Evolutionary conservation across 2,329 filamentous ascomycete genomes (phyloP), one percentile per base, ranked within the genome.

Genomic region (Microsporum audouinii): DNA sequence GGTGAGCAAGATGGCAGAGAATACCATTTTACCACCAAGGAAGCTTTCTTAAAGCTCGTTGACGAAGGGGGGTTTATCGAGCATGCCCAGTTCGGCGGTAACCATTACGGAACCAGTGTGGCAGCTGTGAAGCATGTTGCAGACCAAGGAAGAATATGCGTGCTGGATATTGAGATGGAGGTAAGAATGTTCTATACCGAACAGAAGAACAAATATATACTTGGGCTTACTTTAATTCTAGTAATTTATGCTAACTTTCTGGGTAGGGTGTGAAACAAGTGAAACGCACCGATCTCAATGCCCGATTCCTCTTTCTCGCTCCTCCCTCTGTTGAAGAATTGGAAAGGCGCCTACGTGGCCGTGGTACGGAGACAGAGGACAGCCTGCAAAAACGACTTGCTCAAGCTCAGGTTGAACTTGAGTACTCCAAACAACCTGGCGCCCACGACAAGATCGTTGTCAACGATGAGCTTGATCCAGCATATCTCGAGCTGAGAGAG

Each of bases 151-250:
- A 82, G 81, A 69, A 84, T 91, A 47, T 92, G 91, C 64, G 85
- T 96, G 56, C 78, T 96, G 67, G 92, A 97, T 73, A 97, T 96
- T 71, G 92, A 96, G 80, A 96, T 96, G 89, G 91, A 96, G 83
- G 86, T 87, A 72, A 56, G 41, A 6, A 43, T 31, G 23, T 2
- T 17, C 8, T n/a, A 14, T n/a, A 29, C 27, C 36, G 17, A 23
- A 41, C 29, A 5, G 56, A 41, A 45, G 14, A 6, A 34, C 36
- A 2, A 8, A 27, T n/a, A 23, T 6, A n/a, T 17, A 17, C 23
- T 8, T 45, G 2, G 36, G 7, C 34, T 14, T 29, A 31, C 29
- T 49, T 36, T 36, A 5, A 17, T 33, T 49, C 43, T 59, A 36
- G 33, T n/a, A 7, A 7, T 33, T 36, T 49, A n/a, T 43, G 45